phyloP scores from a whole-genome alignment of 306 rosid genomes.

The Acacia confusa region DNA sequence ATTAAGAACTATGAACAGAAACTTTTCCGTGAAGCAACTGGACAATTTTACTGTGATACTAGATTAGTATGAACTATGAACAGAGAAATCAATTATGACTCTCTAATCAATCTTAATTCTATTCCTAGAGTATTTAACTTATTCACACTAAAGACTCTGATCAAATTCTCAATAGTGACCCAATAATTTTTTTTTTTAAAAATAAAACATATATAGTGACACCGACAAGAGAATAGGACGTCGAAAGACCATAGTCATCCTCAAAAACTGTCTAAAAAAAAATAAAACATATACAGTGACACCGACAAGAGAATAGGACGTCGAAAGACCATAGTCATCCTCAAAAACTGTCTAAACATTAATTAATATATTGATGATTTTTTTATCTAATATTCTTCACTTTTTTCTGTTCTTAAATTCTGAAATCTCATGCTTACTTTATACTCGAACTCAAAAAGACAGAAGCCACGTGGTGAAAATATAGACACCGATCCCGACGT shows the following conservation, averaged over 20 bases:
- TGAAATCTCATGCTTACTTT: not conserved
- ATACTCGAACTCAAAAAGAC: not conserved
- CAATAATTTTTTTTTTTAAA: not conserved
- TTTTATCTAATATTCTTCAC: not conserved
- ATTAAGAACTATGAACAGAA: not conserved
- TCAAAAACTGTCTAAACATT: not conserved
- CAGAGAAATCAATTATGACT: not conserved
- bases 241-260: not conserved
- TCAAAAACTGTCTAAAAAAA: not conserved
- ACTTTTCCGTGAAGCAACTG: not conserved
- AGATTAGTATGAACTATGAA: not conserved
- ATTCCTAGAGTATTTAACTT: not conserved
- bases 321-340: not conserved
- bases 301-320: not conserved
- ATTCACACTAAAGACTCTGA: not conserved
- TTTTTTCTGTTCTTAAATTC: not conserved
- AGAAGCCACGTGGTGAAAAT: constrained; percentile 10
- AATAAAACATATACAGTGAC: not conserved
- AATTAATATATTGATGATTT: not conserved
- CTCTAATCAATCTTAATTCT: not conserved
- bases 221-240: not conserved
- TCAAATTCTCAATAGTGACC: not conserved
- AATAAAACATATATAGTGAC: not conserved
- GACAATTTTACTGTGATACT: not conserved
- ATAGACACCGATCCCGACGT: not conserved